Percentiles rank a stretch among this genome's conserved stretches.
Conservation (phyloP, 139 green algal species). For the Coelastrella sp. region DNA sequence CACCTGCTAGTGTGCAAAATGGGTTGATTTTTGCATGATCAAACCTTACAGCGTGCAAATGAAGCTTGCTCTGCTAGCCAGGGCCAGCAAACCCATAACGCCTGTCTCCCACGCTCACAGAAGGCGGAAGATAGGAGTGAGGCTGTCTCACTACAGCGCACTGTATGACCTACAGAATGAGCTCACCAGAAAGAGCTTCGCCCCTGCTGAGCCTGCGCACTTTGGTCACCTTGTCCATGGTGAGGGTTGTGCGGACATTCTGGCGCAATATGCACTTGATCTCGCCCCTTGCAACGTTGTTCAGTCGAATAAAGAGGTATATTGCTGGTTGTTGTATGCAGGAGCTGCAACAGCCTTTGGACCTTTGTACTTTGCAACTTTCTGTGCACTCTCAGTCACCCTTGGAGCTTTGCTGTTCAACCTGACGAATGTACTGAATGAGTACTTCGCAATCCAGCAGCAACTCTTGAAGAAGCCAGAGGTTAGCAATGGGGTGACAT, state of each 20-base stretch:
- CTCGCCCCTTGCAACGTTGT: no score
- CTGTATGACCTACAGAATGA: constrained; percentile 28
- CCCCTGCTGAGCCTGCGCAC: constrained; percentile 14
- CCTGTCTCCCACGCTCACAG: neutral
- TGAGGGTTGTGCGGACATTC: no score
- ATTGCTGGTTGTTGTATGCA: neutral
- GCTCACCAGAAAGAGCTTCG: neutral
- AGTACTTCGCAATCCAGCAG: constrained; percentile 49
- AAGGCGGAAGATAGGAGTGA: neutral
- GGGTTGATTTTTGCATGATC: neutral
- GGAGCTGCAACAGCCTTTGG: constrained; percentile 10
- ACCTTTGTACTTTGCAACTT: constrained; percentile 54
- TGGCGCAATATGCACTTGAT: no score
- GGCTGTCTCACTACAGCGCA: constrained; percentile 29
- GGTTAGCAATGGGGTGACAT: neutral
- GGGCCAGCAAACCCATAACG: constrained; percentile 20
- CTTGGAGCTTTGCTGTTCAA: constrained; percentile 66
- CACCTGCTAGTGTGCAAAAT: neutral
- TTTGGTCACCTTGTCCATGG: constrained; percentile 29
- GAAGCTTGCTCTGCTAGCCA: neutral
- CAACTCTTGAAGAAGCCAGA: constrained; percentile 6
- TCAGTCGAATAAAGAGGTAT: no score
- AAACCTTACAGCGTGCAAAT: neutral
- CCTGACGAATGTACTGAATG: constrained; percentile 52
- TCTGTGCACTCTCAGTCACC: constrained; percentile 65